Evolutionary conservation across 495 filamentous ascomycete genomes (phyloP).

Genomic region (Copromyces sp.): DNA sequence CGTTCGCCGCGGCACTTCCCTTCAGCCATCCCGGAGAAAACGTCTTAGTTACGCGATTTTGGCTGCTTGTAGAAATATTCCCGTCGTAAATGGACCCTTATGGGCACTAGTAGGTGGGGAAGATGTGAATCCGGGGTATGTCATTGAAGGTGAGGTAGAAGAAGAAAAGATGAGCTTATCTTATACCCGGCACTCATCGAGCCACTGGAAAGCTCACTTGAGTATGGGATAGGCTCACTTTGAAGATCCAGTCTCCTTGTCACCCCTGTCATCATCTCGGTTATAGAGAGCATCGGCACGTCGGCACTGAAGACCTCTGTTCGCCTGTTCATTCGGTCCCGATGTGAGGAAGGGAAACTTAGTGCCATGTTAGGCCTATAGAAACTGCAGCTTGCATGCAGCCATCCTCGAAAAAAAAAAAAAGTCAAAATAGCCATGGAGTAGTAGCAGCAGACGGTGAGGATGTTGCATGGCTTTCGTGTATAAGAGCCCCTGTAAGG

Average conservation of each 20-base stretch:
- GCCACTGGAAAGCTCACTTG: background rate
- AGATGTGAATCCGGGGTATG: background rate
- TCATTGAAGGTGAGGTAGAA: background rate
- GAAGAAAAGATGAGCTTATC: background rate
- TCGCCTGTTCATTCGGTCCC: background rate
- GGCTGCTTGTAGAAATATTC: background rate
- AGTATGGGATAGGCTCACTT: background rate
- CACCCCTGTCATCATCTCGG: background rate
- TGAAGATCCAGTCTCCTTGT: background rate
- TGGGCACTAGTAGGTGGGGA: background rate
- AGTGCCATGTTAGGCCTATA: background rate
- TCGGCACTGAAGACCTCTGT: background rate
- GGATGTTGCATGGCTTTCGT: background rate
- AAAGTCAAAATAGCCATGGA: background rate
- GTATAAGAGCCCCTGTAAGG: background rate
- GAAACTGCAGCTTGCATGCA: constrained; percentile 2
- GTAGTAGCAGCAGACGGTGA: background rate
- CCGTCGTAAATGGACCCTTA: background rate
- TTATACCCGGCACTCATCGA: background rate
- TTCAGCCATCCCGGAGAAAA: background rate
- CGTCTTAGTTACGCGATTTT: background rate
- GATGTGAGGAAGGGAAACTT: background rate
- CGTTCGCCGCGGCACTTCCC: background rate
- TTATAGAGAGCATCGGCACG: background rate
- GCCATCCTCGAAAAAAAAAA: background rate